Conservation (phyloP, 148 eudicot genomes). For the Fagopyrum esculentum region DNA sequence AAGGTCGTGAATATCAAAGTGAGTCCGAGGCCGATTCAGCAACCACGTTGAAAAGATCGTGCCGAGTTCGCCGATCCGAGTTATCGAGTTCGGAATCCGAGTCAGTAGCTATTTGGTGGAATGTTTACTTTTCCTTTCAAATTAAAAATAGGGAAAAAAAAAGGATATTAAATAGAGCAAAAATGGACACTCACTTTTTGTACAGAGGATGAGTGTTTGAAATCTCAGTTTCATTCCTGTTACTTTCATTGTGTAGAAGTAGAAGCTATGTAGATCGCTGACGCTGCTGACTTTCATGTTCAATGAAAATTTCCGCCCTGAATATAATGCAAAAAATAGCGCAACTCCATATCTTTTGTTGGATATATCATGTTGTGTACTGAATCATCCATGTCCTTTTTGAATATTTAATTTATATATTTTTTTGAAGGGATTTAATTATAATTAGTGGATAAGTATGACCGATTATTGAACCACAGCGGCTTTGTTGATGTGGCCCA, state of each 20-base stretch:
- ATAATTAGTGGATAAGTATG: background rate
- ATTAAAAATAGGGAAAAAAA: background rate
- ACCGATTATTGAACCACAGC: background rate
- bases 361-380: background rate
- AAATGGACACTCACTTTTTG: background rate
- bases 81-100: slow-evolving; percentile 10
- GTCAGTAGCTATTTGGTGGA: background rate
- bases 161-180: background rate
- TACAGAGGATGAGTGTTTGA: background rate
- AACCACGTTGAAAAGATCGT: slow-evolving; percentile 46
- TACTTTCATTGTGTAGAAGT: background rate
- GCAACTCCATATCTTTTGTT: background rate
- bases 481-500: background rate
- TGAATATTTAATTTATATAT: too few relatives aligned
- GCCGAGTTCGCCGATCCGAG: slow-evolving; percentile 11
- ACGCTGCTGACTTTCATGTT: background rate
- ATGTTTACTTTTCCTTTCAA: background rate
- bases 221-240: background rate
- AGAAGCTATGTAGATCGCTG: background rate
- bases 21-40: slow-evolving; percentile 74
- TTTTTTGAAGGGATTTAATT: too few relatives aligned
- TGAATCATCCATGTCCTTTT: background rate
- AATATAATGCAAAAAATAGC: background rate
- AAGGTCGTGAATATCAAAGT: slow-evolving; percentile 57
- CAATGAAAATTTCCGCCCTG: background rate